Evolutionary conservation across 1,284 basidiomycete species (phyloP), one percentile per base, ranked within the genome.

Genomic region (Cryptococcus maquisensis): DNA sequence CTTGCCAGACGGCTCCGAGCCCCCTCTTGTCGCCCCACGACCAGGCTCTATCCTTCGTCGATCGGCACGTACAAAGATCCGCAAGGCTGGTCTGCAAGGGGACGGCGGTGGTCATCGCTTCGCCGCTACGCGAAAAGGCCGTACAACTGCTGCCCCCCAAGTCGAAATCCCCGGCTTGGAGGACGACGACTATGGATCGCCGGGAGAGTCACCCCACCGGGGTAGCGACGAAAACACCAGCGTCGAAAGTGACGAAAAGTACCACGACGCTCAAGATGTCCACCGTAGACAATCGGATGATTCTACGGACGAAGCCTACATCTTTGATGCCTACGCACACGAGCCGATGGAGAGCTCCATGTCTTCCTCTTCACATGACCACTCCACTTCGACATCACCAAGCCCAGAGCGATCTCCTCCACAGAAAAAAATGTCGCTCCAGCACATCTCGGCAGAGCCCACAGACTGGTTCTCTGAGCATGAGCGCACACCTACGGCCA

Each of bases 41-140:
- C 90, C 90, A 1, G 89, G 89, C 13, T 73, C 87, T 72, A 92
- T 94, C 65, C 81, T 98, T 13, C 88, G 92, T 28, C 86, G 95
- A 44, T 85, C 91, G 12, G 92, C 91, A 8, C 85, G 94, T 20
- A 98, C 95, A 3, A 94, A 93, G 79, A 96, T 97, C 67, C 85
- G 95, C 52, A 98, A 97, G 77, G 80, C 86, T n/a, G 83, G 84
- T 13, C 72, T 86, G 21, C 80, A 82, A 10, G 87, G 86, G 20
- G 90, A 88, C 70, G 86, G 84, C 4, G 86, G 84, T 43, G 86
- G 86, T 3, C 88, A 89, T 80, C 85, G 90, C 16, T 94, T 93
- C 75, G 75, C 73, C 5, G 71, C 74, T 13, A 69, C 74, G 8
- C 66, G 76, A 3, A 69, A 74, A 55, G 67, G 68, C 79, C 82